Percentiles rank a stretch among this genome's conserved stretches.
Evolutionary conservation across 148 eudicot genomes (phyloP).

Genomic region (Polygonum aviculare): DNA sequence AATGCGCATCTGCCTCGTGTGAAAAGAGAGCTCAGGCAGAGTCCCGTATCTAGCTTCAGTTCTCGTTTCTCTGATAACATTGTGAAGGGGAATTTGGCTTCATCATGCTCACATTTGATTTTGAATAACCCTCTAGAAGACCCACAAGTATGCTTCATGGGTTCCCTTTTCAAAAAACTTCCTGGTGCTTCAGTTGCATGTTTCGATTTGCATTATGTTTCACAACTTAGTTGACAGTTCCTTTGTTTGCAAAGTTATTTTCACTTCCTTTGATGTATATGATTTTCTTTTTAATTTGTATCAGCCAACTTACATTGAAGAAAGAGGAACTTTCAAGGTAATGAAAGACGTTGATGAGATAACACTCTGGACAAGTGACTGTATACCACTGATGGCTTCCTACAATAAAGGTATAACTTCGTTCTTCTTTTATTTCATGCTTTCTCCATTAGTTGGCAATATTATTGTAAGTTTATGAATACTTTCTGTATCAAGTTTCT

Average conservation of each 20-base stretch:
- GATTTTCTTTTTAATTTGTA: constrained; percentile 10
- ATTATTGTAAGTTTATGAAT: not conserved
- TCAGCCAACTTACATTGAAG: constrained; percentile 64
- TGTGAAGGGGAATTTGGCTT: constrained; percentile 36
- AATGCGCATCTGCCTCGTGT: constrained; percentile 39
- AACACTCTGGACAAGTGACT: constrained; percentile 90
- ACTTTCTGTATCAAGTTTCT: not conserved
- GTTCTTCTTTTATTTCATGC: not conserved
- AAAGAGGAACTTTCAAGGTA: constrained; percentile 59
- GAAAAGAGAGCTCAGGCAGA: constrained; percentile 56
- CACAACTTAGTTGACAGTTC: not conserved
- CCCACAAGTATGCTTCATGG: constrained; percentile 51
- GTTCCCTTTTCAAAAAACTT: not conserved
- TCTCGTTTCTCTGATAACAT: constrained; percentile 25
- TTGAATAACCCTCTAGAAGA: constrained; percentile 76
- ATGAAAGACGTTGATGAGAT: constrained; percentile 86
- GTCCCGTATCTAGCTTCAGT: constrained; percentile 43
- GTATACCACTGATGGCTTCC: constrained; percentile 79
- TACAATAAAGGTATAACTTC: constrained; percentile 65
- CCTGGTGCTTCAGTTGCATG: not conserved
- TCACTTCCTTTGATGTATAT: not conserved
- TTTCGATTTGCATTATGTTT: not conserved
- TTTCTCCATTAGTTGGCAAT: not conserved
- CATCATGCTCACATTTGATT: constrained; percentile 70
- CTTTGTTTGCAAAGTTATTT: not conserved